phyloP scores from a whole-genome alignment of 2,329 filamentous ascomycete species.

The Fusarium sp. region DNA sequence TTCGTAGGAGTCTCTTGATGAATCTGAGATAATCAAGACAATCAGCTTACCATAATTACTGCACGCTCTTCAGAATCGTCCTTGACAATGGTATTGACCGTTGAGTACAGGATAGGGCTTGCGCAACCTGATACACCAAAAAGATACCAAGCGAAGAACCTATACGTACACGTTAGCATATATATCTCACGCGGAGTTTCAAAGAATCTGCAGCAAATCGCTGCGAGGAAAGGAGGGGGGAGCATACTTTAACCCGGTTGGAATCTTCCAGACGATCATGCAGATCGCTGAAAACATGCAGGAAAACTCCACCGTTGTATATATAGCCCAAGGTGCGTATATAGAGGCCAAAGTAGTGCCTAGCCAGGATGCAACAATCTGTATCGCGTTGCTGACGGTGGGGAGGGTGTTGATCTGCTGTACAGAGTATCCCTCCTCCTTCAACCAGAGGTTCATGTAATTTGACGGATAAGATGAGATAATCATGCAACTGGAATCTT shows the following conservation, averaged over 20 bases:
- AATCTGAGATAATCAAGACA: not conserved
- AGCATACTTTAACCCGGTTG: conserved; percentile 12
- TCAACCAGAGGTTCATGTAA: conserved; percentile 52
- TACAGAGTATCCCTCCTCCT: conserved; percentile 42
- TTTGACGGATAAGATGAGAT: conserved; percentile 48
- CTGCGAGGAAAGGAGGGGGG: too few relatives aligned
- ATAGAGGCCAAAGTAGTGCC: conserved; percentile 45
- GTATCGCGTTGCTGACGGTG: conserved; percentile 49
- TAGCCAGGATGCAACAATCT: conserved; percentile 49
- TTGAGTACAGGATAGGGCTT: not conserved
- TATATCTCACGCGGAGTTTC: not conserved
- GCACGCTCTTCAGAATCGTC: not conserved
- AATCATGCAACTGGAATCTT: conserved; percentile 19
- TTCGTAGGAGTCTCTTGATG: too few relatives aligned
- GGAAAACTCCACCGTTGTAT: conserved; percentile 3
- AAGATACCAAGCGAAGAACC: not conserved
- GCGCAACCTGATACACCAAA: not conserved
- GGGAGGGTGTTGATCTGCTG: conserved; percentile 50
- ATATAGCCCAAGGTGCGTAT: conserved; percentile 18
- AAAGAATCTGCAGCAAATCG: not conserved
- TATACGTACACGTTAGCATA: not conserved
- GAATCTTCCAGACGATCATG: conserved; percentile 28
- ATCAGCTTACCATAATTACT: not conserved
- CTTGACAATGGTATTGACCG: not conserved
- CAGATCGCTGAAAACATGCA: conserved; percentile 20